Percentiles rank a stretch among this genome's conserved stretches.
Evolutionary conservation across 306 rosid genomes (phyloP).

Genomic region (Cicer chorassanicum): DNA sequence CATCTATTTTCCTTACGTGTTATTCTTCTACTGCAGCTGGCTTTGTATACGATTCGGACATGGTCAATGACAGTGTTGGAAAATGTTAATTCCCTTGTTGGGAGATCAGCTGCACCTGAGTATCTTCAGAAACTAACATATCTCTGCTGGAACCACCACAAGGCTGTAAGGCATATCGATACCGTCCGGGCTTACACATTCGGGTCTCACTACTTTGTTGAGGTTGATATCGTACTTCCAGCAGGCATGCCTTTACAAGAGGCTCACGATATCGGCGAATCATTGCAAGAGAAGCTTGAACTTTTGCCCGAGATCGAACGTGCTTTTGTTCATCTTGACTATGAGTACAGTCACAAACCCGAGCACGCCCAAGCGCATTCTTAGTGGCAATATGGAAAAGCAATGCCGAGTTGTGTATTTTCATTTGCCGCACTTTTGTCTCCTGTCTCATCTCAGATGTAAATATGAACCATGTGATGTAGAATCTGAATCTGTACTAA

Average conservation of each 20-base stretch:
- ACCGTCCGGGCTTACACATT: slow-evolving; percentile 93
- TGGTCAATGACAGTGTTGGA: slow-evolving; percentile 96
- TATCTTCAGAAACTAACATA: slow-evolving; percentile 90
- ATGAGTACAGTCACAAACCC: slow-evolving; percentile 91
- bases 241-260: slow-evolving; percentile 82
- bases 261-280: slow-evolving; percentile 96
- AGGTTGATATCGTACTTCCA: slow-evolving; percentile 94
- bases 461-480: slow-evolving; percentile 33
- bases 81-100: slow-evolving; percentile 90
- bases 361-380: slow-evolving; percentile 83
- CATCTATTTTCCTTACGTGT: slow-evolving; percentile 11
- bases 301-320: slow-evolving; percentile 88
- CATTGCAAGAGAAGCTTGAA: slow-evolving; percentile 89
- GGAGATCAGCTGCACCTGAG: slow-evolving; percentile 91
- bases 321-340: slow-evolving; percentile 95
- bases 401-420: neutral
- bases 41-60: slow-evolving; percentile 89
- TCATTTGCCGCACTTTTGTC: slow-evolving; percentile 14
- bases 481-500: slow-evolving; percentile 33
- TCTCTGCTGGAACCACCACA: slow-evolving; percentile 97
- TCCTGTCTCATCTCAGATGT: neutral
- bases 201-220: slow-evolving; percentile 95
- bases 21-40: slow-evolving; percentile 65
- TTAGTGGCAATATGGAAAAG: slow-evolving; percentile 40
- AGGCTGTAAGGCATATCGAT: slow-evolving; percentile 83